Conservation (phyloP, 805 yeast species). For the Wickerhamomyces alni region DNA sequence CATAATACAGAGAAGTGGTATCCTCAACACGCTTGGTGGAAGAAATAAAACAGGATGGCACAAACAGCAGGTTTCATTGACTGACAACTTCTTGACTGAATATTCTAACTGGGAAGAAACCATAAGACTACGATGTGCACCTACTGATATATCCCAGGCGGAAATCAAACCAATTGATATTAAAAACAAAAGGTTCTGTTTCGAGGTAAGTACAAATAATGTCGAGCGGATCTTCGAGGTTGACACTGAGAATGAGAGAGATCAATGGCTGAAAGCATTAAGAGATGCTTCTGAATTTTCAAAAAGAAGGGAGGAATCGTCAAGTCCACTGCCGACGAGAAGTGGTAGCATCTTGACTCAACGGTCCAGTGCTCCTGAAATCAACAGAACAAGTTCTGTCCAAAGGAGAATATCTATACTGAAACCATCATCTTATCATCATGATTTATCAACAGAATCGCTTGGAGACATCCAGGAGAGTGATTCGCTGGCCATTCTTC, state of each 20-base stretch:
- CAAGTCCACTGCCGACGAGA: too few species aligned
- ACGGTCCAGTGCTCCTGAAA: too few species aligned
- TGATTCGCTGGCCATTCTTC: slow-evolving; percentile 18
- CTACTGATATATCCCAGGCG: slow-evolving; percentile 67
- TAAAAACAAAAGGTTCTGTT: slow-evolving; percentile 40
- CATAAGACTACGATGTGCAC: slow-evolving; percentile 50
- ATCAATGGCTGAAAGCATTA: slow-evolving; percentile 61
- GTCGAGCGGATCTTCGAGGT: slow-evolving; percentile 71
- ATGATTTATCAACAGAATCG: not conserved
- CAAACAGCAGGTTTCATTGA: slow-evolving; percentile 77
- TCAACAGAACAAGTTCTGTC: too few species aligned
- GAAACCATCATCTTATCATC: not conserved
- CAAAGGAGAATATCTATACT: not conserved
- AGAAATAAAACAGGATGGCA: slow-evolving; percentile 53
- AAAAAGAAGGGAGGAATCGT: too few species aligned
- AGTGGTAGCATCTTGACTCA: too few species aligned
- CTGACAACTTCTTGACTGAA: slow-evolving; percentile 62
- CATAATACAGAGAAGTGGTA: slow-evolving; percentile 6
- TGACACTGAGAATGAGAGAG: slow-evolving; percentile 57
- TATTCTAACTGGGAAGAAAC: slow-evolving; percentile 80
- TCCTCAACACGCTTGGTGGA: slow-evolving; percentile 11
- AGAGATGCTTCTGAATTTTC: slow-evolving; percentile 39
- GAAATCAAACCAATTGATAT: slow-evolving; percentile 41
- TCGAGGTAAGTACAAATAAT: slow-evolving; percentile 68
- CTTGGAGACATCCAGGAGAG: not conserved